Evolutionary conservation across 208 protist genomes (phyloP), one percentile per base, ranked within the genome.

Genomic region (Leishmania braziliensis): DNA sequence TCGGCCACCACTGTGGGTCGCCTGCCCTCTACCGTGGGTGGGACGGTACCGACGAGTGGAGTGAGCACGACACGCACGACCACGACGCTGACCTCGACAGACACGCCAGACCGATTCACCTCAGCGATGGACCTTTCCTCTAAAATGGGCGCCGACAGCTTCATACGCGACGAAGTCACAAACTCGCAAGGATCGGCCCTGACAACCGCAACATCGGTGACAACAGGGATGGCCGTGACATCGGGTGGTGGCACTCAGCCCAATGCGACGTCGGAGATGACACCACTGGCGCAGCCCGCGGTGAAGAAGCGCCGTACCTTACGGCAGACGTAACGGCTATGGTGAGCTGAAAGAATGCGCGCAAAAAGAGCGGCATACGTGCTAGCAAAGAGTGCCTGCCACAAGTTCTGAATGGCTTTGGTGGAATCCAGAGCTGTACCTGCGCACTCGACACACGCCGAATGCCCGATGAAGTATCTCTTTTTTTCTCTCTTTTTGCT

Each of bases 301-400:
- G 85, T 93, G 29, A 97, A 96, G 86, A 97, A 96, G 69, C 83
- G 94, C 23, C 88, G 94, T 23, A 97, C 92, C 58, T 83, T 97
- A 39, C 88, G 94, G 26, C 93, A 97, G 80, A 95, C 89, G 51
- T 97, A 65, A 26, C 10, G 53, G 56, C 14, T 6, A 6, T 46
- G 51, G 43, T 62, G 4, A 46, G 69, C 43, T 12, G 48, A 73
- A 73, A 26, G 20, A 51, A 73, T 53, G 12, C 6, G 6, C 23
- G 0, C 26, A 16, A n/a, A 5, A 53, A 73, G 20, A 33, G 46
- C 69, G 5, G 39, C n/a, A 54, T 29, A 16, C 3, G 4, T 46
- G 26, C 39, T 54, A 51, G 39, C 5, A 26, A 33, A n/a, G 66
- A 51, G n/a, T 26, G 46, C 6, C 14, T 20, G 43, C 53, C 46